Conservation (phyloP, 1,139 yeast genomes). For the Debaryomyces fabryi region DNA sequence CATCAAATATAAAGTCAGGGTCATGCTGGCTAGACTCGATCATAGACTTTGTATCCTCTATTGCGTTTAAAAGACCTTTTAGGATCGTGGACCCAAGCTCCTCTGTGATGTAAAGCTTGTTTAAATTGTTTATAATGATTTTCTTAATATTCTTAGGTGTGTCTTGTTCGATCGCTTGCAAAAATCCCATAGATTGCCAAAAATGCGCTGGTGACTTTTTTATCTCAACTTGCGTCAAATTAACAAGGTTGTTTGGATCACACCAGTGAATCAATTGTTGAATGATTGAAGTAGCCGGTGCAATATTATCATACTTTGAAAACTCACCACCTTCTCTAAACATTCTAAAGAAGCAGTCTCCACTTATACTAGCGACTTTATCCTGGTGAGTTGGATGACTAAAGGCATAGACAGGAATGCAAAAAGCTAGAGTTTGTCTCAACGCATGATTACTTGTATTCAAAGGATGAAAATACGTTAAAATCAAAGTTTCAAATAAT, state of each 20-base stretch:
- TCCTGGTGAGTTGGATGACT: slow-evolving; percentile 77
- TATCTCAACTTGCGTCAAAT: slow-evolving; percentile 44
- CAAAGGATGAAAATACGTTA: slow-evolving; percentile 74
- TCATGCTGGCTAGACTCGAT: slow-evolving; percentile 29
- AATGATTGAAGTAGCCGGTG: slow-evolving; percentile 61
- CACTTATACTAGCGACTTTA: slow-evolving; percentile 62
- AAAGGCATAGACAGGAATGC: slow-evolving; percentile 87
- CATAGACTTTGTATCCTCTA: slow-evolving; percentile 35
- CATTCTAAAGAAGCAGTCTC: slow-evolving; percentile 67
- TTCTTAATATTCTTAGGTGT: slow-evolving; percentile 57
- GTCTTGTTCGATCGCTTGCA: slow-evolving; percentile 54
- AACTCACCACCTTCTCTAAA: slow-evolving; percentile 38
- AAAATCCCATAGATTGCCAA: slow-evolving; percentile 57
- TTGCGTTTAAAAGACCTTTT: slow-evolving; percentile 34
- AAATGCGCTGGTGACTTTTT: slow-evolving; percentile 54
- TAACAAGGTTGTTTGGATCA: slow-evolving; percentile 73
- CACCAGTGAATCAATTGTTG: slow-evolving; percentile 87
- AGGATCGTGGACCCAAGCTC: slow-evolving; percentile 33
- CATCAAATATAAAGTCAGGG: slow-evolving; percentile 43
- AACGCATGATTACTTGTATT: slow-evolving; percentile 66
- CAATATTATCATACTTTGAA: slow-evolving; percentile 27
- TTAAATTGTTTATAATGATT: slow-evolving; percentile 55
- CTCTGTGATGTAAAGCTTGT: slow-evolving; percentile 45
- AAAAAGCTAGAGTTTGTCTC: slow-evolving; percentile 81
- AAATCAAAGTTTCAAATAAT: slow-evolving; percentile 68